Evolutionary conservation across 2,329 filamentous ascomycete genomes (phyloP), one percentile per base, ranked within the genome.

Genomic region (Thelonectria olida): DNA sequence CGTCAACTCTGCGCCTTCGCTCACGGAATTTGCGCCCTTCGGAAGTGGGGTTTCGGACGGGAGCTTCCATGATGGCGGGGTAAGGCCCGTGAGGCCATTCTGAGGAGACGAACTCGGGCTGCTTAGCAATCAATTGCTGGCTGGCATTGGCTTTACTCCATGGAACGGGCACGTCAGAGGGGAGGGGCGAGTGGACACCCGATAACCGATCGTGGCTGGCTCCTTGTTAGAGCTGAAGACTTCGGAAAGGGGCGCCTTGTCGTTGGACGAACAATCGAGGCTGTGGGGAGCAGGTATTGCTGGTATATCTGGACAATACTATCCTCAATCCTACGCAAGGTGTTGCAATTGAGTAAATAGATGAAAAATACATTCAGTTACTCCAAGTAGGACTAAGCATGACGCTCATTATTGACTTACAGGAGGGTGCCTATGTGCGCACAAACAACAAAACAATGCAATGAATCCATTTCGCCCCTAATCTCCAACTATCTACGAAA

Each of bases 51-150:
- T 52, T 20, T 7, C n/a, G 17, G 10, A n/a, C 41, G 41, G n/a
- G 60, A 54, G 48, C 27, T 54, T 53, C 62, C 61, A 69, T 69
- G 66, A 72, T 72, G 67, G 69, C 67, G 69, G 69, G 69, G 69
- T 70, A 65, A n/a, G n/a, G n/a, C n/a, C n/a, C n/a, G n/a, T n/a
- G n/a, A n/a, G n/a, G n/a, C n/a, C n/a, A n/a, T n/a, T n/a, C n/a
- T n/a, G n/a, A n/a, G n/a, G n/a, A n/a, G n/a, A n/a, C n/a, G n/a
- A n/a, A 57, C 9, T 23, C 19, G n/a, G 45, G 25, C 42, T 28
- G 42, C 42, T 54, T 28, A 25, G 39, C 39, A 42, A 42, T 42
- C 39, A 20, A 50, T 8, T 8, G 27, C 6, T 28, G 6, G 6
- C 27, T 28, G 27, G 27, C 6, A 10, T 28, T n/a, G n/a, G n/a